These are phyloP conservation scores for Geranium incanum DNA, from an alignment of 441 rosid species.

Conservation along the genomic window DNA sequence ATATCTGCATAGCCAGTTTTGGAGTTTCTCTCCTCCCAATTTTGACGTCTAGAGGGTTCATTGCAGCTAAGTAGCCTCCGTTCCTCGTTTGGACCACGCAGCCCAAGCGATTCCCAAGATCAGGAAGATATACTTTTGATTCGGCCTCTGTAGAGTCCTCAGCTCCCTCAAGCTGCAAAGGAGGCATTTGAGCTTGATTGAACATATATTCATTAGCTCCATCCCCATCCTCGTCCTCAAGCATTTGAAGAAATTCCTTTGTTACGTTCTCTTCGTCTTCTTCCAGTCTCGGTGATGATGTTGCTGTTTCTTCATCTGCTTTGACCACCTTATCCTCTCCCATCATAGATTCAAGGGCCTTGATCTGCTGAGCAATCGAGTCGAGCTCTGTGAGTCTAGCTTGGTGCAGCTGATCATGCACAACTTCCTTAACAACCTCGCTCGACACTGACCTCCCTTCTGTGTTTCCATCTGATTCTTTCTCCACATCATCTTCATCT, in stretches of 20 bases:
- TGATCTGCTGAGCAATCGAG: slow-evolving; percentile 78
- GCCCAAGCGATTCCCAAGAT: slow-evolving; percentile 80
- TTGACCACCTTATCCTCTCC: slow-evolving; percentile 34
- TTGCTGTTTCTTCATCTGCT: slow-evolving; percentile 37
- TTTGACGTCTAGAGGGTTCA: slow-evolving; percentile 57
- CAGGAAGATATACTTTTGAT: slow-evolving; percentile 52
- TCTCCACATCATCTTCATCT: slow-evolving; percentile 31
- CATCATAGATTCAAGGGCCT: slow-evolving; percentile 83
- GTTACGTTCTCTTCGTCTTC: slow-evolving; percentile 81
- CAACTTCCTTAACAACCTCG: slow-evolving; percentile 59
- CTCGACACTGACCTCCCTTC: slow-evolving; percentile 39
- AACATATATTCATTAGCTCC: slow-evolving; percentile 22
- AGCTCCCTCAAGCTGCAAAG: slow-evolving; percentile 42
- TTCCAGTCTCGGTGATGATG: slow-evolving; percentile 60
- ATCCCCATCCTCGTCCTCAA: slow-evolving; percentile 56
- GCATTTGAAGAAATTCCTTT: slow-evolving; percentile 74
- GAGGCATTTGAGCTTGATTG: slow-evolving; percentile 33
- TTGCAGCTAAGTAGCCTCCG: slow-evolving; percentile 79
- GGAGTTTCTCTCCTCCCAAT: slow-evolving; percentile 69
- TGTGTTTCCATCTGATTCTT: slow-evolving; percentile 35
- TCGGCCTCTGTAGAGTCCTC: slow-evolving; percentile 42
- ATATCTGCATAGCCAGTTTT: slow-evolving; percentile 81
- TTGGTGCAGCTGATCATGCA: slow-evolving; percentile 53
- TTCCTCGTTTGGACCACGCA: slow-evolving; percentile 81
- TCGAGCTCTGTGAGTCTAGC: slow-evolving; percentile 63